Percentiles rank a stretch among this genome's conserved stretches.
Conservation (phyloP, 768 basidiomycete genomes). For the Austroboletus eburneus region DNA sequence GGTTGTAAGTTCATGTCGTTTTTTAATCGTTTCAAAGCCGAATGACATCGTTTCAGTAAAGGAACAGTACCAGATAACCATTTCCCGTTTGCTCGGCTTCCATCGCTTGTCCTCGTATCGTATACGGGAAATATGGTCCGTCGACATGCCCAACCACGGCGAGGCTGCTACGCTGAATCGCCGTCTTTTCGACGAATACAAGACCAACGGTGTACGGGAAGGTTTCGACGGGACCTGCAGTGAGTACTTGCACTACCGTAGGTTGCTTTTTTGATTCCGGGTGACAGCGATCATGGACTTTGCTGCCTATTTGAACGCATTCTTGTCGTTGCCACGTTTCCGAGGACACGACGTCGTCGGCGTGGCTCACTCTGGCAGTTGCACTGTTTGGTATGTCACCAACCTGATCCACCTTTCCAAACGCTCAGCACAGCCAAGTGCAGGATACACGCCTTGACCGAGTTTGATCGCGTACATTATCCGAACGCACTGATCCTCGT, state of each 20-base stretch:
- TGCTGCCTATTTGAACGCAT: slow-evolving; percentile 22
- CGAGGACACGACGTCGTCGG: slow-evolving; percentile 21
- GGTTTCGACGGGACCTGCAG: slow-evolving; percentile 17
- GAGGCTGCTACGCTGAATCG: slow-evolving; percentile 33
- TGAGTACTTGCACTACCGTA: slow-evolving; percentile 5
- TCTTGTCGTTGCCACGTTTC: slow-evolving; percentile 23
- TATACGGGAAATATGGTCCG: slow-evolving; percentile 32
- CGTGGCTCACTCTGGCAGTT: slow-evolving; percentile 27
- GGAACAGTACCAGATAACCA: slow-evolving; percentile 24
- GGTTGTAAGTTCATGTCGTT: slow-evolving; percentile 17
- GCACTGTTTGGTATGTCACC: slow-evolving; percentile 23
- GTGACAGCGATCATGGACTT: slow-evolving; percentile 25
- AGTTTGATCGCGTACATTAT: slow-evolving; percentile 8
- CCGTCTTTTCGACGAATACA: slow-evolving; percentile 20
- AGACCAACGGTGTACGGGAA: slow-evolving; percentile 6
- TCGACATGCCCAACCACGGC: slow-evolving; percentile 36
- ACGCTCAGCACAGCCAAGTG: not conserved
- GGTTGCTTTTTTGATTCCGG: too few relatives aligned
- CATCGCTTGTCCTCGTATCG: slow-evolving; percentile 9
- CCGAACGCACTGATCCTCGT: slow-evolving; percentile 21
- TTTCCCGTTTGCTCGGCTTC: slow-evolving; percentile 17
- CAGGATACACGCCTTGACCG: slow-evolving; percentile 21
- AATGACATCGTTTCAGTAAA: slow-evolving; percentile 17
- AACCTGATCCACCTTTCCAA: too few relatives aligned
- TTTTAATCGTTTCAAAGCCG: too few relatives aligned